Conservation (phyloP, 73 alveolate species). For the Paraurostyla sp. region DNA sequence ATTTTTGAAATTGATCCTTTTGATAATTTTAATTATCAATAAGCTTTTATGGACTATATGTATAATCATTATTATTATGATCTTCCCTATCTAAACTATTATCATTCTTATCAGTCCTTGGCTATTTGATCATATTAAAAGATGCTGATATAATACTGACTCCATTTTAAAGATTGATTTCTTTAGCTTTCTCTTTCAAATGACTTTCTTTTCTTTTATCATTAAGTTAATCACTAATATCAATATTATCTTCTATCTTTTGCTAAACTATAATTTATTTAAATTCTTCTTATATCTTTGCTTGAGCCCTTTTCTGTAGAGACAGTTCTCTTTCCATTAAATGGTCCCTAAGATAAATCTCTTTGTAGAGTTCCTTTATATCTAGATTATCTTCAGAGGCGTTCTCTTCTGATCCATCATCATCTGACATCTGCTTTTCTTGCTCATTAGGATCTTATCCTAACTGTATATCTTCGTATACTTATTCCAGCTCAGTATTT, state of each 20-base stretch:
- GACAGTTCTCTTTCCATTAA: conserved; percentile 8
- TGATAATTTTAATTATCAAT: too few species aligned
- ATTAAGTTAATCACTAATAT: not conserved
- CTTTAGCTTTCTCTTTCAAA: not conserved
- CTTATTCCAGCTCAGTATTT: conserved; percentile 31
- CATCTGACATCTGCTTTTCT: conserved; percentile 21
- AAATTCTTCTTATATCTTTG: not conserved
- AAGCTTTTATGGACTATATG: too few species aligned
- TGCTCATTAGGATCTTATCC: conserved; percentile 63
- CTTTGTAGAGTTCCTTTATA: conserved; percentile 44
- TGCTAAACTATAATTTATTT: not conserved
- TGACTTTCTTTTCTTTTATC: not conserved
- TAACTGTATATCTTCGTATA: conserved; percentile 6
- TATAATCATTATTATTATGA: too few species aligned
- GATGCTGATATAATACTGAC: conserved; percentile 25
- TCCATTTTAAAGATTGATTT: not conserved
- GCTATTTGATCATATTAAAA: not conserved
- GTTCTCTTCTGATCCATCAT: conserved; percentile 43
- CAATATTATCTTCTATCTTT: not conserved
- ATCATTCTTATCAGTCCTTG: too few species aligned
- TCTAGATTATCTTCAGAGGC: conserved; percentile 62
- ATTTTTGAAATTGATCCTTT: too few species aligned
- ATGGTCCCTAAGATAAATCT: conserved; percentile 54
- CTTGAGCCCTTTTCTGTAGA: not conserved
- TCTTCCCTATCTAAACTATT: too few species aligned